Percentiles rank a stretch among this genome's conserved stretches.
Evolutionary conservation across 2,329 filamentous ascomycete genomes (phyloP).

Genomic region (Escovopsis sp.): DNA sequence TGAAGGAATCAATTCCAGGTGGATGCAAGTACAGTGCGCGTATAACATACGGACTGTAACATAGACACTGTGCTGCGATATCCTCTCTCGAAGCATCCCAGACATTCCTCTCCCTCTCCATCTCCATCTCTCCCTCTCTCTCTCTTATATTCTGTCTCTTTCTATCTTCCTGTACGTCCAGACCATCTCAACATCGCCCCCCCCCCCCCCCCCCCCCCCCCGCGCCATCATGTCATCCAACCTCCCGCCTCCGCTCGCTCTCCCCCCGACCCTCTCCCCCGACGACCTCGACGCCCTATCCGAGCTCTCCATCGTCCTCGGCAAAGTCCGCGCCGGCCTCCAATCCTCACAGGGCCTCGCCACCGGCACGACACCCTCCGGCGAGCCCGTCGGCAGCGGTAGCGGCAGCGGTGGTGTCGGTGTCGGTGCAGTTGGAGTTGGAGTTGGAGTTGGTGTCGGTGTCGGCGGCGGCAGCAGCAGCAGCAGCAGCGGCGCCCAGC

Average conservation of each 20-base stretch:
- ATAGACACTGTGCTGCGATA: too few relatives aligned
- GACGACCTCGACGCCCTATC: slow-evolving; percentile 78
- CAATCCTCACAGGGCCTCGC: slow-evolving; percentile 25
- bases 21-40: neutral
- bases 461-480: slow-evolving; percentile 14
- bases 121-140: too few relatives aligned
- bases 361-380: slow-evolving; percentile 21
- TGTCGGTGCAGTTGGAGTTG: slow-evolving; percentile 5
- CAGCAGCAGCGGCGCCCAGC: slow-evolving; percentile 10
- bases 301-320: slow-evolving; percentile 63
- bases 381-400: slow-evolving; percentile 3
- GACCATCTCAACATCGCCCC: too few relatives aligned
- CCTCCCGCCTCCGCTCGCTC: slow-evolving; percentile 29
- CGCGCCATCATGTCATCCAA: too few relatives aligned
- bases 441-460: slow-evolving; percentile 3
- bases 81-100: too few relatives aligned
- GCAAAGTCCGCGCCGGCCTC: slow-evolving; percentile 48
- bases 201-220: too few relatives aligned
- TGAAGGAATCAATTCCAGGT: neutral
- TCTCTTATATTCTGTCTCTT: too few relatives aligned
- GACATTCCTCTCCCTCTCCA: too few relatives aligned
- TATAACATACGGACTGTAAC: too few relatives aligned
- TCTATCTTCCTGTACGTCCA: too few relatives aligned
- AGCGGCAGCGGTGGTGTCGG: slow-evolving; percentile 14
- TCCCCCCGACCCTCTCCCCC: slow-evolving; percentile 55